A percentile compares a stretch with the other conserved stretches of the same genome.
Evolutionary conservation across 2,329 filamentous ascomycete species (phyloP).

Genomic region (Fusarium haematococcum): DNA sequence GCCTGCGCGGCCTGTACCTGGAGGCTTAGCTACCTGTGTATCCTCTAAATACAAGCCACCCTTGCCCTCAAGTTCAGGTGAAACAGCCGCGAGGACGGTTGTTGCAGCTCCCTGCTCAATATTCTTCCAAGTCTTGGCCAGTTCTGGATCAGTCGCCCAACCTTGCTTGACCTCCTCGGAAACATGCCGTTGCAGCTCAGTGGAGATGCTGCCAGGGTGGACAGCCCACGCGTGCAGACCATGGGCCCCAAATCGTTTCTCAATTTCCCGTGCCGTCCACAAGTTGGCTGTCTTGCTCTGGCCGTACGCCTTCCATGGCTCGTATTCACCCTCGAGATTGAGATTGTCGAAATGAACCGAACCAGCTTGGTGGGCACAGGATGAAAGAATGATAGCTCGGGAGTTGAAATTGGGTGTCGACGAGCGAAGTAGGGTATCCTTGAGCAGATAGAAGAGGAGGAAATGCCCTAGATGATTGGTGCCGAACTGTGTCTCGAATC

Average conservation of each 20-base stretch:
- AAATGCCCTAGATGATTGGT: slow-evolving; percentile 42
- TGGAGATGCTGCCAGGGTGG: slow-evolving; percentile 12
- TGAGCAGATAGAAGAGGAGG: slow-evolving; percentile 51
- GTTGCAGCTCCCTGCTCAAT: slow-evolving; percentile 16
- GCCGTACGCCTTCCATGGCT: slow-evolving; percentile 23
- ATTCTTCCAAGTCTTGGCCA: slow-evolving; percentile 1
- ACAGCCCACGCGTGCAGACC: slow-evolving; percentile 23
- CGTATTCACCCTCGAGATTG: slow-evolving; percentile 21
- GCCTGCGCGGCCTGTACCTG: neutral
- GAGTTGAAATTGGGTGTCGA: slow-evolving; percentile 54
- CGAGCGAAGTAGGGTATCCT: slow-evolving; percentile 54
- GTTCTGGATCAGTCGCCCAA: neutral
- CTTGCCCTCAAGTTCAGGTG: slow-evolving; percentile 6
- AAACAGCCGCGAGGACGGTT: slow-evolving; percentile 12
- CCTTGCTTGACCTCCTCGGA: neutral
- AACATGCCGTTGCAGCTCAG: neutral
- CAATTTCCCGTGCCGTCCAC: slow-evolving; percentile 33
- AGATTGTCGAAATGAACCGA: slow-evolving; percentile 19
- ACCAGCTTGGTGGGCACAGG: slow-evolving; percentile 51
- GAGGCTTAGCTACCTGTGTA: neutral
- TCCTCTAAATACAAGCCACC: slow-evolving; percentile 22
- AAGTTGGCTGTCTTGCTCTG: slow-evolving; percentile 28
- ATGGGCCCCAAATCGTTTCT: slow-evolving; percentile 12
- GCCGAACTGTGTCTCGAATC: slow-evolving; percentile 38
- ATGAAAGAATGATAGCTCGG: slow-evolving; percentile 59